A percentile compares a stretch with the other conserved stretches of the same genome.
Conservation (phyloP, 1,284 basidiomycete genomes). For the Apiotrichum porosum region DNA sequence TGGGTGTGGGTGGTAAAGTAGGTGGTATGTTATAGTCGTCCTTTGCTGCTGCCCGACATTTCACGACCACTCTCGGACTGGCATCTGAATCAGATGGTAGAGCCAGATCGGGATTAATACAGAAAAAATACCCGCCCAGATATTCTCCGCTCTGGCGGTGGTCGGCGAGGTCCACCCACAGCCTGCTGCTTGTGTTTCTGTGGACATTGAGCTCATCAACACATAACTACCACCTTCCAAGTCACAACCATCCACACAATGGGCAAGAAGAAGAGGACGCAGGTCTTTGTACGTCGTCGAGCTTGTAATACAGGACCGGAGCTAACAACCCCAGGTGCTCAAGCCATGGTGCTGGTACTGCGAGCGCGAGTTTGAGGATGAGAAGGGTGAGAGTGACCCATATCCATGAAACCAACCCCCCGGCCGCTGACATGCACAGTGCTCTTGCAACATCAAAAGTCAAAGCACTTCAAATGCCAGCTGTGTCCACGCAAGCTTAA, state of each 20-base stretch:
- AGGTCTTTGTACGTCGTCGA: slow-evolving; percentile 39
- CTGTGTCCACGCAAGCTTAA: slow-evolving; percentile 93
- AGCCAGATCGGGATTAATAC: no score
- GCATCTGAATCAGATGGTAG: slow-evolving; percentile 2
- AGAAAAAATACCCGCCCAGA: slow-evolving; percentile 1
- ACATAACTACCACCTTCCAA: neutral
- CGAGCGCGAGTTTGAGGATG: slow-evolving; percentile 97
- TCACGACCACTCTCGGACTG: neutral
- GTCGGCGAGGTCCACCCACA: no score
- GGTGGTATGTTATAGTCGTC: neutral
- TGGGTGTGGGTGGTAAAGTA: neutral
- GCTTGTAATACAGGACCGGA: neutral
- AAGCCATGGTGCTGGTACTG: slow-evolving; percentile 99
- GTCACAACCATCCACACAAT: slow-evolving; percentile 24
- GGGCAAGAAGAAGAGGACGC: slow-evolving; percentile 49
- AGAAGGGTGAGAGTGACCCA: slow-evolving; percentile 63
- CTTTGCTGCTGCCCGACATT: no score
- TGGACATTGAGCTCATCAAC: neutral
- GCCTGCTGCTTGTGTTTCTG: neutral
- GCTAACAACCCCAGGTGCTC: slow-evolving; percentile 58
- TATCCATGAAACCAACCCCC: slow-evolving; percentile 11
- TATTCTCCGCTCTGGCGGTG: slow-evolving; percentile 5
- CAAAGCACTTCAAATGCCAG: slow-evolving; percentile 97
- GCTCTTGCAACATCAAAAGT: slow-evolving; percentile 97
- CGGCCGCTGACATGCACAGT: slow-evolving; percentile 55